Conservation (phyloP, 2,329 filamentous ascomycete species). For the Herpotrichia juniperi region DNA sequence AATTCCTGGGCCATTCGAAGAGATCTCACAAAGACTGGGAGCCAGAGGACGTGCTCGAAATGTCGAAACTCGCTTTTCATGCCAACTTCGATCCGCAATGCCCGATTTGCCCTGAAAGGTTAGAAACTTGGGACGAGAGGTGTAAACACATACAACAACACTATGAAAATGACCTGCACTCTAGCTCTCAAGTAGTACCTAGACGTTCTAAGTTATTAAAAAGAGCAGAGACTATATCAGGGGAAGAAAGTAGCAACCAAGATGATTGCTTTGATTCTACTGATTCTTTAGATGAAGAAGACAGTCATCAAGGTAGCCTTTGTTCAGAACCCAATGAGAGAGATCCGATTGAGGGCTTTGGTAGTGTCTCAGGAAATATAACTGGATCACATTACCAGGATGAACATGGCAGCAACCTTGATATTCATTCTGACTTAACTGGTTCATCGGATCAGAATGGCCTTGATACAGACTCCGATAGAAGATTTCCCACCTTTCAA, state of each 20-base stretch:
- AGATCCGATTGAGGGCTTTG: conserved; percentile 11
- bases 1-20: conserved; percentile 27
- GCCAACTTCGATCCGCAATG: conserved; percentile 19
- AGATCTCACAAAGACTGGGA: conserved; percentile 16
- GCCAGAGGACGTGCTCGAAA: conserved; percentile 17
- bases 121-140: conserved; percentile 25
- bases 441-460: no score
- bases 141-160: conserved; percentile 28
- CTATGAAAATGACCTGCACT: conserved; percentile 19
- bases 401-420: no score
- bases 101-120: conserved; percentile 15
- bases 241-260: conserved; percentile 8
- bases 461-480: no score
- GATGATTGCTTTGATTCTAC: neutral
- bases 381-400: no score
- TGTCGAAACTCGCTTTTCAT: conserved; percentile 22
- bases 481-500: no score
- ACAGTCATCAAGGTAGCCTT: conserved; percentile 5
- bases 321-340: neutral
- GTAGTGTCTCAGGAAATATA: conserved; percentile 8
- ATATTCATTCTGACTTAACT: no score
- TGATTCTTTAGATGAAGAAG: conserved; percentile 12
- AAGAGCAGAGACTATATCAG: conserved; percentile 2
- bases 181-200: neutral
- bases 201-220: neutral